phyloP scores from a whole-genome alignment of 2,329 filamentous ascomycete genomes.

The Neophaeococcomyces mojaviensis region DNA sequence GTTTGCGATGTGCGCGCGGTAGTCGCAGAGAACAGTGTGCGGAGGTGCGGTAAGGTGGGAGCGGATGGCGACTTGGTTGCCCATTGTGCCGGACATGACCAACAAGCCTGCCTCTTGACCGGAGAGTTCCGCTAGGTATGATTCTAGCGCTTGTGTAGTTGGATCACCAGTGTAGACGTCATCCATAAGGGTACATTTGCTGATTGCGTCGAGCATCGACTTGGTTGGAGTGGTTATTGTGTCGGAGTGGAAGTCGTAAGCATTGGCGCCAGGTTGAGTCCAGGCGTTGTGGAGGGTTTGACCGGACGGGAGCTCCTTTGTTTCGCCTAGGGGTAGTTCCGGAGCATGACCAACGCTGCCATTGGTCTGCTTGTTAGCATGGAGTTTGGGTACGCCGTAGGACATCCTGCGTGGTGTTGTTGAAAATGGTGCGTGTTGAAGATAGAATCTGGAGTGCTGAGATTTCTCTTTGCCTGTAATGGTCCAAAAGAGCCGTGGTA shows the following conservation, averaged over 20 bases:
- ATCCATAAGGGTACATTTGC: slow-evolving; percentile 66
- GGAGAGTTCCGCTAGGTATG: slow-evolving; percentile 63
- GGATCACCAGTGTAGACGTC: slow-evolving; percentile 77
- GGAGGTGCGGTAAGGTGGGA: slow-evolving; percentile 72
- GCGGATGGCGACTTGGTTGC: slow-evolving; percentile 78
- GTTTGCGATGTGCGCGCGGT: slow-evolving; percentile 67
- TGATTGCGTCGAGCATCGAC: slow-evolving; percentile 74
- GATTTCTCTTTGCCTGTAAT: too few species aligned
- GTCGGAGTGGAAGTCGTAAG: slow-evolving; percentile 38
- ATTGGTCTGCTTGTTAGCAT: too few species aligned
- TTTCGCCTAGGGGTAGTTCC: too few species aligned
- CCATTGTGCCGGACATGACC: slow-evolving; percentile 87
- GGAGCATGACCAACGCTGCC: too few species aligned
- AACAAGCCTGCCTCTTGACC: slow-evolving; percentile 71
- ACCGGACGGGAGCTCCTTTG: too few species aligned
- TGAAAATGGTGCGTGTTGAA: too few species aligned
- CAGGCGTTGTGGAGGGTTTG: too few species aligned
- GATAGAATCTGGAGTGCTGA: too few species aligned
- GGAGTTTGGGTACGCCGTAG: too few species aligned
- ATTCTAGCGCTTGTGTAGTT: slow-evolving; percentile 69
- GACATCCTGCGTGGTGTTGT: too few species aligned
- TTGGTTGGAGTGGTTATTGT: slow-evolving; percentile 68
- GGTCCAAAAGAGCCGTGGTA: too few species aligned
- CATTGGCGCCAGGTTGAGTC: slow-evolving; percentile 16
- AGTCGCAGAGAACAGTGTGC: slow-evolving; percentile 70